A percentile compares a stretch with the other conserved stretches of the same genome.
phyloP scores from a whole-genome alignment of 768 basidiomycete species.

The Phaeolepiota aurea region DNA sequence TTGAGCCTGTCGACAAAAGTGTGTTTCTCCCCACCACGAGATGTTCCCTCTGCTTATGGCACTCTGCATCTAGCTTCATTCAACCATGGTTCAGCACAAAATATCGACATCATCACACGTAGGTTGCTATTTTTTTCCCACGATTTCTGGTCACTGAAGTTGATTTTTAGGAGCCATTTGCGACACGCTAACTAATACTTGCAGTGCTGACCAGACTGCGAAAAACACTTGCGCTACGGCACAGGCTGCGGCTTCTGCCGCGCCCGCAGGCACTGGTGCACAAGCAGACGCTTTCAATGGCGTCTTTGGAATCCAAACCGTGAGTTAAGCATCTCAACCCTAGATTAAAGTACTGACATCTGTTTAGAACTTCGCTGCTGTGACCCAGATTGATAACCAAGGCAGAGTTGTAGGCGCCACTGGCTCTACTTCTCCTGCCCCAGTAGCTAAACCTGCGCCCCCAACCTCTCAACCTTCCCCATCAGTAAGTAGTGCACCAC shows the following conservation, averaged over 20 bases:
- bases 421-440: conserved; percentile 3
- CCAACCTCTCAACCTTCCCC: not conserved
- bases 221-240: conserved; percentile 38
- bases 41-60: not conserved
- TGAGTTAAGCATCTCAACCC: conserved; percentile 11
- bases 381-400: conserved; percentile 35
- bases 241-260: conserved; percentile 30
- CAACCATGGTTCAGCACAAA: conserved; percentile 54
- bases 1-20: conserved; percentile 42
- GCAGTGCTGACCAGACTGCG: conserved; percentile 45
- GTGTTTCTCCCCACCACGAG: conserved; percentile 6
- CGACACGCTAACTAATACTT: conserved; percentile 43
- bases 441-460: conserved; percentile 5
- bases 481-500: not conserved
- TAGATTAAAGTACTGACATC: conserved; percentile 1
- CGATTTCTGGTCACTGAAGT: no score
- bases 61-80: conserved; percentile 26
- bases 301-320: conserved; percentile 44
- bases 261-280: conserved; percentile 33
- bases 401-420: conserved; percentile 24
- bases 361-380: conserved; percentile 34
- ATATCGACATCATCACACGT: conserved; percentile 50
- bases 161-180: conserved; percentile 41
- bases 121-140: conserved; percentile 9
- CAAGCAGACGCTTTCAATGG: conserved; percentile 60